Evolutionary conservation across 768 basidiomycete species (phyloP).

Genomic region (Macrolepiota fuliginosa): DNA sequence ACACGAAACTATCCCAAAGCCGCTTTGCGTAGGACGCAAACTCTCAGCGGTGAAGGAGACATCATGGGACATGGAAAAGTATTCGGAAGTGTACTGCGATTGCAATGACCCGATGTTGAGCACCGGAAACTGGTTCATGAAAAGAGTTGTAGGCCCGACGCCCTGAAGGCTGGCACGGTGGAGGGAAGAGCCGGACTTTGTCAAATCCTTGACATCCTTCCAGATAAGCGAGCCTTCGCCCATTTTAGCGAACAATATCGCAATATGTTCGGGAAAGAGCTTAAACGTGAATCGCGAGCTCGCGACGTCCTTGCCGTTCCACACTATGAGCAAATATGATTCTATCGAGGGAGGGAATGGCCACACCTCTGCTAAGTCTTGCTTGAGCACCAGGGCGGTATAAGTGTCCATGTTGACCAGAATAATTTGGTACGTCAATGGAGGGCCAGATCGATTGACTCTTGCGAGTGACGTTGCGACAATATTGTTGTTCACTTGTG

Average conservation of each 20-base stretch:
- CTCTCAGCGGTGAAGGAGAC: background rate
- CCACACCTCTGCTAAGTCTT: background rate
- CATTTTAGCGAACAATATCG: background rate
- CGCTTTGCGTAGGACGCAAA: background rate
- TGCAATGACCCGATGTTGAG: background rate
- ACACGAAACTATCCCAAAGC: background rate
- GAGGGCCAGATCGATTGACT: background rate
- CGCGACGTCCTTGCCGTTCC: background rate
- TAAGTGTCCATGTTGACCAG: constrained; percentile 6
- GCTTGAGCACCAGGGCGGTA: background rate
- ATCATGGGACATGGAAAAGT: background rate
- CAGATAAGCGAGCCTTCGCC: background rate
- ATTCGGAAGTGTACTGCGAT: background rate
- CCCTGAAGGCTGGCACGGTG: background rate
- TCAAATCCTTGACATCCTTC: background rate
- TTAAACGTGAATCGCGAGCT: background rate
- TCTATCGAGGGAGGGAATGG: too few species aligned
- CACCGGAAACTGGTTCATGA: background rate
- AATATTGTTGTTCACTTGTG: constrained; percentile 11
- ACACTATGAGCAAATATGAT: background rate
- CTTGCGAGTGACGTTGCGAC: constrained; percentile 10
- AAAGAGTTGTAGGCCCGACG: background rate
- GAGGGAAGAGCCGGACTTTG: background rate
- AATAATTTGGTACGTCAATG: constrained; percentile 9
- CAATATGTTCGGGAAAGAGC: background rate